Percentiles rank a stretch among this genome's conserved stretches.
phyloP scores from a whole-genome alignment of 257 asterid species.

The Nicotiana noctiflora region DNA sequence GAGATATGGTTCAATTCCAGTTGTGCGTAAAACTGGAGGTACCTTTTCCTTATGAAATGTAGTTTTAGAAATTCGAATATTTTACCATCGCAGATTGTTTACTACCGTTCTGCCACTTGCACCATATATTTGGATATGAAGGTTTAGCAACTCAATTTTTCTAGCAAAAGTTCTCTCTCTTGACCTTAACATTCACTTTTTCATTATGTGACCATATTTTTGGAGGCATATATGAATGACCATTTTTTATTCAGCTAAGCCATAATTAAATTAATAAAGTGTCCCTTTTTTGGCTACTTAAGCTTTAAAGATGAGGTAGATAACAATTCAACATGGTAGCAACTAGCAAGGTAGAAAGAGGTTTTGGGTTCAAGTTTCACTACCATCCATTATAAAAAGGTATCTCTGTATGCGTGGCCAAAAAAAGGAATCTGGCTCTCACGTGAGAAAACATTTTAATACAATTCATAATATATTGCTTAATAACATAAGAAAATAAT shows the following conservation, averaged over 20 bases:
- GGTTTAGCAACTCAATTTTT: neutral
- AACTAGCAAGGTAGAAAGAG: neutral
- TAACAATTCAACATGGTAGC: neutral
- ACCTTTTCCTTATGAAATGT: neutral
- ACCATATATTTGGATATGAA: neutral
- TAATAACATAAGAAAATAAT: neutral
- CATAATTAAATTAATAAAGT: neutral
- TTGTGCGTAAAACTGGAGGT: slow-evolving; percentile 99
- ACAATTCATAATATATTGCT: neutral
- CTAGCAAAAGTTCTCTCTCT: neutral
- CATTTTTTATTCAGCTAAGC: neutral
- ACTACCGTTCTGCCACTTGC: neutral
- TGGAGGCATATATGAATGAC: neutral
- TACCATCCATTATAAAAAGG: neutral
- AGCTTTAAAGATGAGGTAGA: neutral
- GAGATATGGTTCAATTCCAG: slow-evolving; percentile 95
- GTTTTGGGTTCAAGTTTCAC: neutral
- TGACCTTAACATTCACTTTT: neutral
- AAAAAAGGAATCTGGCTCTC: neutral
- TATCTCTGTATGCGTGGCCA: neutral
- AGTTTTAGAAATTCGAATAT: neutral
- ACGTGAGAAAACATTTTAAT: neutral
- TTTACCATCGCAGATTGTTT: neutral
- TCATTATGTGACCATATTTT: neutral
- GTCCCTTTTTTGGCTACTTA: neutral